Percentiles rank a stretch among this genome's conserved stretches.
These are phyloP conservation scores for Albugo laibachii DNA, from an alignment of 352 stramenopile genomes.

Conservation along the genomic window DNA sequence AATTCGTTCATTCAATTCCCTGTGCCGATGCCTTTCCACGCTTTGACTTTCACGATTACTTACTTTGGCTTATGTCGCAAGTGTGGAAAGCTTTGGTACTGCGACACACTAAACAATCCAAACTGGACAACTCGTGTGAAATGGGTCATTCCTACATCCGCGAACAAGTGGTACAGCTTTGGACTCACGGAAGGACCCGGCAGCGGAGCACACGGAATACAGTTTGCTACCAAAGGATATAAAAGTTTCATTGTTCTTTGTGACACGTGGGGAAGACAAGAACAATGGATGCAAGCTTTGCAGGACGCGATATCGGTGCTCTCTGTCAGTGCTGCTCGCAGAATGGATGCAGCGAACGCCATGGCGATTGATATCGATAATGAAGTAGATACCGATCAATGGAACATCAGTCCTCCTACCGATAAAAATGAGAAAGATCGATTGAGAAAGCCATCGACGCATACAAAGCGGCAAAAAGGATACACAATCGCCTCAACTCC, in stretches of 20 bases:
- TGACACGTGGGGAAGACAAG: conserved; percentile 69
- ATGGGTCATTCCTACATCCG: conserved; percentile 73
- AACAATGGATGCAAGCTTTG: conserved; percentile 75
- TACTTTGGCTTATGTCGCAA: conserved; percentile 72
- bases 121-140: conserved; percentile 81
- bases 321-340: conserved; percentile 26
- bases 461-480: no score
- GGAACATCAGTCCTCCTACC: neutral
- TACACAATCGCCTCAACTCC: no score
- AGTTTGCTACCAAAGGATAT: conserved; percentile 78
- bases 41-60: conserved; percentile 70
- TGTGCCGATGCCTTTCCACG: conserved; percentile 76
- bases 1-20: conserved; percentile 80
- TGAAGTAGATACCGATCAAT: conserved; percentile 43
- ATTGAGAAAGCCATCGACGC: no score
- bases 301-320: conserved; percentile 55
- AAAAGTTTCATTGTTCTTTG: conserved; percentile 76
- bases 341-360: conserved; percentile 45
- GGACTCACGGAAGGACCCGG: conserved; percentile 52
- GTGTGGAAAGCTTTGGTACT: conserved; percentile 80
- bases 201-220: conserved; percentile 62
- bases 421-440: neutral
- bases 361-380: conserved; percentile 80
- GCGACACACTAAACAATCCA: conserved; percentile 55
- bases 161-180: conserved; percentile 78